Base-by-base conservation (phyloP, 768 basidiomycete genomes). In the Baorangia bicolor region DNA sequence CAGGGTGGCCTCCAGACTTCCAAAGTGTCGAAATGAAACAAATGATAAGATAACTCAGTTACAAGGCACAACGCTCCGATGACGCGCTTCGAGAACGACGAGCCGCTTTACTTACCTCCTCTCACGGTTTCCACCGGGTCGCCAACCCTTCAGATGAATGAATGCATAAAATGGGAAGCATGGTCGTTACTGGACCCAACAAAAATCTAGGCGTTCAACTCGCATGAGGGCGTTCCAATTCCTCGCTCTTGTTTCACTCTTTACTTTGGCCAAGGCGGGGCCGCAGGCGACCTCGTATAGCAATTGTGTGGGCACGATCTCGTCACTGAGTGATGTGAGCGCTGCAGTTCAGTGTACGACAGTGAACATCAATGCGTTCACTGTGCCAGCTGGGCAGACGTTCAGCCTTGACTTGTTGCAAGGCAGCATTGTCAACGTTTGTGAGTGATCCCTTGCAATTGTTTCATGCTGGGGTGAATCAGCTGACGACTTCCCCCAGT, bases 371-470 rank as follows among this genome's bases (percentile, higher is more conserved):
- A 75, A 81, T 39, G 57, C 69, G 11, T 84, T 86, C 68, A 82
- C 79, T 9, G 84, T 85, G 34, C 80, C 84, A 13, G 79, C 75
- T 33, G 83, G 82, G 14, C 47, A 78, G 68, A 77, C 74, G 0
- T 75, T 87, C 62, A 73, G 70, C 16, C 75, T 87, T 30, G 59
- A 67, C 20, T 72, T 87, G 33, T 55, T 73, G 38, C 60, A 68
- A 25, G 81, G 81, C 6, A 79, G 83, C 2, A 83, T 76, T 5
- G 86, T 88, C 56, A 85, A 80, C 46, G 69, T 87, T 69, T 68
- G 84, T 85, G 59, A 64, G 81, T 70, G 20, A 28, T 46, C n/a
- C 10, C 41, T 6, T 12, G 16, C 10, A 5, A 18, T n/a, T 25
- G 10, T 59, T 20, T 30, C 30, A 0, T 18, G 12, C 34, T 12